Evolutionary conservation across 2,329 filamentous ascomycete genomes (phyloP).

Genomic region (Botrytis hyacinthi): DNA sequence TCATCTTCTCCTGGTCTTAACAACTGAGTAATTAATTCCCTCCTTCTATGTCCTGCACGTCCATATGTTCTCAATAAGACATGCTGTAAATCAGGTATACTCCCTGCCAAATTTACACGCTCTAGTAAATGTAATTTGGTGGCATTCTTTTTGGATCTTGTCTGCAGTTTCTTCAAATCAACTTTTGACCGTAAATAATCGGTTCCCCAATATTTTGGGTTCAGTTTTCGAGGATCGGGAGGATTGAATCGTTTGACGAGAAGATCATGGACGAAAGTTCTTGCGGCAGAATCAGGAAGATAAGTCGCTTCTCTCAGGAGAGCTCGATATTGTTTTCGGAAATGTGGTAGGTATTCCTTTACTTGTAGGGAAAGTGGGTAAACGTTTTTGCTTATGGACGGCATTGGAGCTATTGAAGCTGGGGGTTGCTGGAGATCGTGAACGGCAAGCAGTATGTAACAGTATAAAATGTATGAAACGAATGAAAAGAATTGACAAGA

Average conservation of each 20-base stretch:
- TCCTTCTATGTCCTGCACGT: constrained; percentile 51
- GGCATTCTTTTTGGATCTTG: constrained; percentile 42
- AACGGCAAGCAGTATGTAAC: neutral
- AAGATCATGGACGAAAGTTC: constrained; percentile 44
- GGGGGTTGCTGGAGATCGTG: neutral
- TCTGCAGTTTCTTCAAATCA: neutral
- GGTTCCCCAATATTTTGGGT: constrained; percentile 11
- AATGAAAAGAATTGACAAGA: neutral
- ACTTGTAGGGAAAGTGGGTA: neutral
- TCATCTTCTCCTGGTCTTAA: constrained; percentile 36
- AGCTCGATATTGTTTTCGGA: constrained; percentile 53
- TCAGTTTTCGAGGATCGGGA: neutral
- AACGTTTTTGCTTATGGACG: neutral
- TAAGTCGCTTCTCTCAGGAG: constrained; percentile 61
- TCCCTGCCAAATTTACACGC: constrained; percentile 52
- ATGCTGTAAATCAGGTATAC: constrained; percentile 46
- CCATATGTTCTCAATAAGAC: constrained; percentile 54
- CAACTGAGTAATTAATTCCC: constrained; percentile 47
- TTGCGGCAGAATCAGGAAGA: constrained; percentile 51
- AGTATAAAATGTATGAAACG: neutral
- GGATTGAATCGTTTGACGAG: constrained; percentile 49
- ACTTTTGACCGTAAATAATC: constrained; percentile 8
- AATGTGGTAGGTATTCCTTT: neutral
- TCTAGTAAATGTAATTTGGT: constrained; percentile 40
- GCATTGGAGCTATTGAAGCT: neutral